phyloP scores from a whole-genome alignment of 2,329 filamentous ascomycete species.

The Alternaria consortialis region DNA sequence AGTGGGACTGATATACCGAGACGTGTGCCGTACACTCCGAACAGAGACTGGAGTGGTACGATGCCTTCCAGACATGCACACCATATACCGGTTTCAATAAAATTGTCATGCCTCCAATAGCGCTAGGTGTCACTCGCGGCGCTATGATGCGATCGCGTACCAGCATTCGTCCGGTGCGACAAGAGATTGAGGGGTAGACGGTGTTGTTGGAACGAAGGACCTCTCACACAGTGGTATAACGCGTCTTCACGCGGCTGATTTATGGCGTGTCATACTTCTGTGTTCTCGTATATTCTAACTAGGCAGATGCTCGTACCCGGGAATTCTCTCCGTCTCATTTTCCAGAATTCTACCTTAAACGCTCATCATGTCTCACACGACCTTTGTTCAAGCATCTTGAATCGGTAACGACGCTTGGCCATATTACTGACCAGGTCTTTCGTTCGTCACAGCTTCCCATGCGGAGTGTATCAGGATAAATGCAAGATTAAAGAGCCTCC shows the following conservation, averaged over 20 bases:
- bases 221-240: neutral
- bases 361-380: constrained; percentile 5
- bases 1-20: constrained; percentile 6
- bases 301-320: constrained; percentile 5
- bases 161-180: neutral
- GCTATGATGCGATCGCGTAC: neutral
- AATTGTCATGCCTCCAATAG: neutral
- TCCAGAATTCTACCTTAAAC: constrained; percentile 35
- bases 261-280: constrained; percentile 2
- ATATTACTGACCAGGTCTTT: constrained; percentile 14
- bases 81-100: neutral
- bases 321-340: constrained; percentile 10
- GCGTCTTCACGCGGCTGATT: neutral
- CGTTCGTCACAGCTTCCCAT: constrained; percentile 17
- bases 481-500: constrained; percentile 32
- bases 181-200: neutral
- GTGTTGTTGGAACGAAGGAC: neutral
- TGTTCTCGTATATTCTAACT: neutral
- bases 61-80: neutral
- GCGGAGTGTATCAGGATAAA: constrained; percentile 34
- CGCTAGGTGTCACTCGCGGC: neutral
- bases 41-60: neutral
- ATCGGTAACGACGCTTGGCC: constrained; percentile 17
- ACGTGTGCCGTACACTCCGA: neutral
- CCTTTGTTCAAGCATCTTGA: constrained; percentile 11